Conservation (phyloP, 805 yeast species). For the Myxozyma neglecta region DNA sequence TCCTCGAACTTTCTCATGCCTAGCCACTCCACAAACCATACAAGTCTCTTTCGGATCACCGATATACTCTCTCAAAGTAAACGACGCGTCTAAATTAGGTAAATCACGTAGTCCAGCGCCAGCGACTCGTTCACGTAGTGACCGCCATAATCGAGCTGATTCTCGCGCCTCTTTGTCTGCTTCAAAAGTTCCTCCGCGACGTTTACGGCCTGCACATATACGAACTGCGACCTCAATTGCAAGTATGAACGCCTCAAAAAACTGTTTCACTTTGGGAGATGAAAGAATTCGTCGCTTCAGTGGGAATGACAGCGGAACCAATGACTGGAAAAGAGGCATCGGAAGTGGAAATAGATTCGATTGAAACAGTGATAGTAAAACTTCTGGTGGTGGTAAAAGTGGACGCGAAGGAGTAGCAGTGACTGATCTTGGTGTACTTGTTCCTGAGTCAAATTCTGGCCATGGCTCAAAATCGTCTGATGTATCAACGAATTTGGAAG, state of each 20-base stretch:
- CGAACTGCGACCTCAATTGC: conserved; percentile 28
- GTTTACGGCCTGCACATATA: conserved; percentile 30
- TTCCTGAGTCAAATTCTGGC: conserved; percentile 14
- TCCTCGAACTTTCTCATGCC: conserved; percentile 24
- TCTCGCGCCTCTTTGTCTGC: conserved; percentile 31
- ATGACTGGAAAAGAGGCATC: conserved; percentile 19
- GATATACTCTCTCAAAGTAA: conserved; percentile 4
- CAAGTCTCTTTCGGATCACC: conserved; percentile 24
- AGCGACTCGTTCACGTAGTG: conserved; percentile 23
- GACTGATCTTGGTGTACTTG: neutral
- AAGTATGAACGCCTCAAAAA: conserved; percentile 18
- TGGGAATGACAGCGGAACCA: conserved; percentile 28
- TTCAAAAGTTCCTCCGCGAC: conserved; percentile 23
- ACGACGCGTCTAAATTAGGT: conserved; percentile 25
- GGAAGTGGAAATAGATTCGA: conserved; percentile 29
- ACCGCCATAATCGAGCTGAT: conserved; percentile 23
- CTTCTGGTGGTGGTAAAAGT: conserved; percentile 20
- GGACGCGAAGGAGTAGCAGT: neutral
- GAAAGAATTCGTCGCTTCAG: conserved; percentile 28
- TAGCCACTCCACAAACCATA: conserved; percentile 27
- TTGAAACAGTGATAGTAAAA: conserved; percentile 24
- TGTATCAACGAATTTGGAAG: conserved; percentile 14
- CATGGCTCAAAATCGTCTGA: conserved; percentile 22
- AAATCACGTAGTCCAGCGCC: conserved; percentile 27
- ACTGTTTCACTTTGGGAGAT: conserved; percentile 15